Base-by-base conservation (phyloP, 257 asterid genomes). In the Capsicum chinense region DNA sequence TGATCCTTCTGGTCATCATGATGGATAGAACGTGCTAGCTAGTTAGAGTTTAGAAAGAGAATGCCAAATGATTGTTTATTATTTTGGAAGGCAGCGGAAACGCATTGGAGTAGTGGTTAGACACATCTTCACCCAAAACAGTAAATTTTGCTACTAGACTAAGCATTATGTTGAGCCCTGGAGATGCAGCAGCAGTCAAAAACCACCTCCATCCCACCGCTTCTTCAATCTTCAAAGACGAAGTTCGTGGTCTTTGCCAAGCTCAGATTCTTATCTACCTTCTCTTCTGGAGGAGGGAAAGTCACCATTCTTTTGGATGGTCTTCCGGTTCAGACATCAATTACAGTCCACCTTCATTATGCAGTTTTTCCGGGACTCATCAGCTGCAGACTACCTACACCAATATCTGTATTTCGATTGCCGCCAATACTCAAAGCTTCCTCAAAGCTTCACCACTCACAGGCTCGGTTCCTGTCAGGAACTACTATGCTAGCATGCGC, bases 401-500 rank as follows among this genome's bases (percentile, higher is more conserved):
- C 48, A 14, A 35, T 67, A 67, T 35, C 19, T 67, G 50, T 67
- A 19, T 67, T 67, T 35, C 39, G 50, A 35, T 67, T 67, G 48
- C 42, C 6, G 50, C 7, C 10, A 47, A 48, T 14, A 67, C 74
- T 67, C 2, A 4, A 67, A 67, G 50, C 74, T 67, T 67, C 74
- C 74, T 67, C 2, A 4, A 67, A 67, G 50, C 74, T 67, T 67
- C 74, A 66, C 74, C 74, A 66, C n/a, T 35, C 11, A 4, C n/a
- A 5, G 9, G 35, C 17, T 66, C 35, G 6, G 19, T 67, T 67
- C 21, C 48, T 67, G 50, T 35, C 37, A 67, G 74, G 19, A 67
- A 67, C 74, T 67, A 67, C 74, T 67, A 67, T 67, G 74, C 73
- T 35, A 66, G 19, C 48, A 66, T 66, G 47, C 19, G 13, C 73